A percentile compares a stretch with the other conserved stretches of the same genome.
phyloP scores from a whole-genome alignment of 2,329 filamentous ascomycete genomes.

The Aspergillus ochraceoroseus region DNA sequence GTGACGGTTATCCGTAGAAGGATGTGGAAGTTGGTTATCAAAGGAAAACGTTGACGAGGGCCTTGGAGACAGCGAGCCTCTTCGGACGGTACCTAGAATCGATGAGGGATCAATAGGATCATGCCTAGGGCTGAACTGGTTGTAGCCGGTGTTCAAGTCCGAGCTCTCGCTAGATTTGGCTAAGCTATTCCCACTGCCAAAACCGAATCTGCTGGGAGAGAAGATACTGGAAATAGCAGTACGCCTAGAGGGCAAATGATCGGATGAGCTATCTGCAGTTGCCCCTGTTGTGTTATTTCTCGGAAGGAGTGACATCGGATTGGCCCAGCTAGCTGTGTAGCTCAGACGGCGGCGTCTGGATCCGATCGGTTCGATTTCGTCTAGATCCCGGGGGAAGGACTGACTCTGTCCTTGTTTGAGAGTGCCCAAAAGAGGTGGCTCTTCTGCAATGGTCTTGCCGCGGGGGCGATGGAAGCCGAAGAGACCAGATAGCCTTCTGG shows the following conservation, averaged over 20 bases:
- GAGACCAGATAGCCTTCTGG: conserved; percentile 53
- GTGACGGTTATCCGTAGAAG: conserved; percentile 71
- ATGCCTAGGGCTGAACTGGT: conserved; percentile 46
- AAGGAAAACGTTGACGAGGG: conserved; percentile 54
- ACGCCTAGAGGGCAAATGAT: conserved; percentile 38
- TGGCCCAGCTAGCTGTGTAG: conserved; percentile 54
- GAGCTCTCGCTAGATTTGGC: conserved; percentile 32
- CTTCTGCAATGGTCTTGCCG: conserved; percentile 57
- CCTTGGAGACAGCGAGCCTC: conserved; percentile 44
- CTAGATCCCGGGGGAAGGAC: conserved; percentile 55
- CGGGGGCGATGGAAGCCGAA: conserved; percentile 57
- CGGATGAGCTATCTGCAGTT: conserved; percentile 41
- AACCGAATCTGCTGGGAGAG: conserved; percentile 38
- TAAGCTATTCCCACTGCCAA: conserved; percentile 29
- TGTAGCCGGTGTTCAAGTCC: conserved; percentile 40
- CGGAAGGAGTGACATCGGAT: conserved; percentile 47
- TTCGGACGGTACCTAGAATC: conserved; percentile 41
- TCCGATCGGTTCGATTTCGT: conserved; percentile 50
- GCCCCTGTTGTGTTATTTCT: conserved; percentile 43
- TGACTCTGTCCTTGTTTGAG: conserved; percentile 58
- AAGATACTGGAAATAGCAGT: conserved; percentile 44
- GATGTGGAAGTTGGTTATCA: conserved; percentile 60
- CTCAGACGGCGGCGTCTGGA: conserved; percentile 52
- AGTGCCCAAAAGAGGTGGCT: conserved; percentile 55
- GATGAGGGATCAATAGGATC: conserved; percentile 46